Base-by-base conservation (phyloP, 2,329 filamentous ascomycete genomes). In the Magnaporthiopsis rhizophila region DNA sequence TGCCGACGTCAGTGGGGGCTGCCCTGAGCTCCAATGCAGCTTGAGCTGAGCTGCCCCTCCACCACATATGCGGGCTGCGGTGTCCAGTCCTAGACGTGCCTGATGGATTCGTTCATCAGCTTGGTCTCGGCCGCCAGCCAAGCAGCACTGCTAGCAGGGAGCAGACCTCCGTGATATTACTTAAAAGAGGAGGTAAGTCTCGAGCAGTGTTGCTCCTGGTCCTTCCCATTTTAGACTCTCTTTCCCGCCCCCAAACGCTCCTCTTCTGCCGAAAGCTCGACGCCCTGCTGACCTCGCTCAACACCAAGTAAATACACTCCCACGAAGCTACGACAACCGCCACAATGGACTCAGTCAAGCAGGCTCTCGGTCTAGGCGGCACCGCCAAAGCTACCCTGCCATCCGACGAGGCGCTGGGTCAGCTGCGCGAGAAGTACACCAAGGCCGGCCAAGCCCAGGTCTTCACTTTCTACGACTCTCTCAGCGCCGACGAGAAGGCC, bases 381-480 rank as follows among this genome's bases (percentile, higher is more conserved):
- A 68, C 69, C 58, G 71, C 71, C 58, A 72, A 78, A 34, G 75
- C 77, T 59, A 73, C 77, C 58, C 80, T 84, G 69, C 88, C 91
- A 65, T 83, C 85, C 53, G 76, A 85, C 65, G 85, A 90, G 68
- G 84, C 91, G 73, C 79, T 92, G 71, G 81, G 86, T 64, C 77
- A 85, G 69, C 84, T 96, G 57, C 86, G 85, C 76, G 79, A 88
- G 68, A 89, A 89, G 74, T 96, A 93, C 79, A 80, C 84, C 67
- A 83, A 87, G 69, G 90, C 89, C 61, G 85, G 83, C 38, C 92
- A 96, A 77, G 89, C 85, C 65, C 92, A 96, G 69, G 90, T 96
- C 68, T 92, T 96, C 73, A 83, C 88, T 65, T 98, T 93, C 78
- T 97, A 90, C 81, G 91, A 97, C 73, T 84, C 88, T 67, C 88